Percentiles rank a stretch among this genome's conserved stretches.
These are phyloP conservation scores for Oryza officinalis DNA, from an alignment of 176 grass and related monocot species.

Conservation along the genomic window DNA sequence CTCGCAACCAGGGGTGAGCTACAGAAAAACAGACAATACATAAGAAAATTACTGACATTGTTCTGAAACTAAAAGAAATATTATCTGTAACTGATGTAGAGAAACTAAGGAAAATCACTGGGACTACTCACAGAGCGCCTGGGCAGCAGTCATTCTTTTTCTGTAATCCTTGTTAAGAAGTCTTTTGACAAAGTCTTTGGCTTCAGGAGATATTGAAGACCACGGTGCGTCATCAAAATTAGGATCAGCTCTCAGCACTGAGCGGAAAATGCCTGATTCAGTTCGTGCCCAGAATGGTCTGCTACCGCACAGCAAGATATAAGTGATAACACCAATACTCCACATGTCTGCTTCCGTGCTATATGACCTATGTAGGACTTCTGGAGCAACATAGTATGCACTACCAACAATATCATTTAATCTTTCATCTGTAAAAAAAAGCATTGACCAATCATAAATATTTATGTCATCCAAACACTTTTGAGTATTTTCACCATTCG, in stretches of 20 bases:
- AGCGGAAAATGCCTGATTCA: constrained; percentile 98
- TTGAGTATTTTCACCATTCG: background rate
- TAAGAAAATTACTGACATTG: constrained; percentile 11
- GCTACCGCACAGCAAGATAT: constrained; percentile 95
- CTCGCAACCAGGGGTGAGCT: constrained; percentile 96
- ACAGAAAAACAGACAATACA: constrained; percentile 32
- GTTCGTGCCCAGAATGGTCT: constrained; percentile 98
- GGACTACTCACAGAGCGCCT: constrained; percentile 82
- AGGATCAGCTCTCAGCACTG: constrained; percentile 94
- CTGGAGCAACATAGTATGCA: constrained; percentile 98
- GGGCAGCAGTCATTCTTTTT: constrained; percentile 97
- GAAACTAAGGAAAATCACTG: background rate
- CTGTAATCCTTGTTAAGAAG: constrained; percentile 98
- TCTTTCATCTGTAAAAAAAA: constrained; percentile 82
- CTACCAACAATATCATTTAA: constrained; percentile 99
- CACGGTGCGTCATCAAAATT: constrained; percentile 91
- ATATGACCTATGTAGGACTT: constrained; percentile 96
- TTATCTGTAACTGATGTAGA: background rate
- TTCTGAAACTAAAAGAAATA: constrained; percentile 37
- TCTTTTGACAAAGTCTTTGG: constrained; percentile 98
- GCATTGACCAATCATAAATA: constrained; percentile 16
- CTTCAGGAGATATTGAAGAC: constrained; percentile 74
- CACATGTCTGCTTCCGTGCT: constrained; percentile 98
- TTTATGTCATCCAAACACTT: background rate
- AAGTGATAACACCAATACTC: constrained; percentile 97